Conservation (phyloP, 225 moss, liverwort and hornwort species). For the Rhytidiadelphus loreus region DNA sequence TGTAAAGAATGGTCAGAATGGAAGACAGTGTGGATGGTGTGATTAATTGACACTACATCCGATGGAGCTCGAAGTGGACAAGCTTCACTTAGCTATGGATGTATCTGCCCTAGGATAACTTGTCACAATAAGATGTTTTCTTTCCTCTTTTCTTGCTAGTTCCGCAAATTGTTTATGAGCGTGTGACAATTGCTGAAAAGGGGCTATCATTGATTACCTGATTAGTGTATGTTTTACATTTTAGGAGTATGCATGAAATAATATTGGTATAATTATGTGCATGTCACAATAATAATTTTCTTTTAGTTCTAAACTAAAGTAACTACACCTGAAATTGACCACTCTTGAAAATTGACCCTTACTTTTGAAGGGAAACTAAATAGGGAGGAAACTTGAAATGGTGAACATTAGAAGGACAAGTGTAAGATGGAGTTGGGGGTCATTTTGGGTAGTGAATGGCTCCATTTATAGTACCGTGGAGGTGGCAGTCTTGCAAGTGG, state of each 20-base stretch:
- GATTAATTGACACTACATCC: background rate
- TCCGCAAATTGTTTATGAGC: background rate
- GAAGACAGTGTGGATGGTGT: background rate
- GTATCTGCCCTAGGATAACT: background rate
- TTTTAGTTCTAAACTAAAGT: background rate
- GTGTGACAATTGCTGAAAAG: background rate
- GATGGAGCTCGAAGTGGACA: background rate
- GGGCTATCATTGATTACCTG: background rate
- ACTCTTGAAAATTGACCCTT: too few relatives aligned
- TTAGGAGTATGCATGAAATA: background rate
- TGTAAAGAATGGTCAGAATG: background rate
- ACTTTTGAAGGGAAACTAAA: too few relatives aligned
- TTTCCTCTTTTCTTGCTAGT: background rate
- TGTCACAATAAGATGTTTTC: background rate
- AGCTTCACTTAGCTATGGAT: background rate
- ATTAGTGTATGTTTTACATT: background rate
- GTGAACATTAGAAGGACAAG: too few relatives aligned
- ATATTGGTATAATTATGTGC: background rate
- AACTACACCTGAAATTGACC: too few relatives aligned
- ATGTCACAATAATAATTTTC: background rate
- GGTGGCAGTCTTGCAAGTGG: too few relatives aligned
- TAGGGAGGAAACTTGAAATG: too few relatives aligned
- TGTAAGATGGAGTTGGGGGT: too few relatives aligned
- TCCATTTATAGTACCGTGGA: too few relatives aligned
- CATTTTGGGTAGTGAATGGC: too few relatives aligned